phyloP scores from a whole-genome alignment of 805 yeast genomes.

The Lipomyces yamadae region DNA sequence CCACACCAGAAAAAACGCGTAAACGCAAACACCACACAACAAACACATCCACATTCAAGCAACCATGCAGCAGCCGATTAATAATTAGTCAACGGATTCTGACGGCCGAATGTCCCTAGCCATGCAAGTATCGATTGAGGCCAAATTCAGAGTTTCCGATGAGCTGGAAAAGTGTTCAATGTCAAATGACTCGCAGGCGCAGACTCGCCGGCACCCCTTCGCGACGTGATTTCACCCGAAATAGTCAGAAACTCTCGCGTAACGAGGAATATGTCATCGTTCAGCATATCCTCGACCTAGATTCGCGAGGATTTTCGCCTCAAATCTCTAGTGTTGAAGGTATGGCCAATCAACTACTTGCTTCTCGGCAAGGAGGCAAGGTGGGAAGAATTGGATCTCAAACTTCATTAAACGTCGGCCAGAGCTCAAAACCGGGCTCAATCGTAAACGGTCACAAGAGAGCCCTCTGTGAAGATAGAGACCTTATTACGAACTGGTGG shows the following conservation, averaged over 20 bases:
- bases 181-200: neutral
- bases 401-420: slow-evolving; percentile 4
- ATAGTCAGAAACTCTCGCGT: neutral
- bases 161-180: neutral
- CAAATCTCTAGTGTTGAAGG: slow-evolving; percentile 2
- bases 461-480: slow-evolving; percentile 9
- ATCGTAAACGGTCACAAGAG: neutral
- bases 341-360: slow-evolving; percentile 14
- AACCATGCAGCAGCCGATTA: neutral
- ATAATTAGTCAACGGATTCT: slow-evolving; percentile 2
- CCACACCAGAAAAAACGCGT: no score
- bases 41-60: no score
- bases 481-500: slow-evolving; percentile 9
- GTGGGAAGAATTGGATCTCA: slow-evolving; percentile 8
- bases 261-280: slow-evolving; percentile 2
- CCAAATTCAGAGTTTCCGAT: neutral
- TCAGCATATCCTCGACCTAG: slow-evolving; percentile 11
- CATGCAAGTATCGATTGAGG: slow-evolving; percentile 3
- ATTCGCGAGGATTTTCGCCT: slow-evolving; percentile 18
- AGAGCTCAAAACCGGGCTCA: slow-evolving; percentile 1
- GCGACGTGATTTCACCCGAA: slow-evolving; percentile 1
- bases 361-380: neutral
- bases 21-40: no score
- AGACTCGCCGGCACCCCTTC: neutral
- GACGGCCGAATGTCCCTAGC: slow-evolving; percentile 2